phyloP scores from a whole-genome alignment of 768 basidiomycete genomes.

The Suillus subaureus region DNA sequence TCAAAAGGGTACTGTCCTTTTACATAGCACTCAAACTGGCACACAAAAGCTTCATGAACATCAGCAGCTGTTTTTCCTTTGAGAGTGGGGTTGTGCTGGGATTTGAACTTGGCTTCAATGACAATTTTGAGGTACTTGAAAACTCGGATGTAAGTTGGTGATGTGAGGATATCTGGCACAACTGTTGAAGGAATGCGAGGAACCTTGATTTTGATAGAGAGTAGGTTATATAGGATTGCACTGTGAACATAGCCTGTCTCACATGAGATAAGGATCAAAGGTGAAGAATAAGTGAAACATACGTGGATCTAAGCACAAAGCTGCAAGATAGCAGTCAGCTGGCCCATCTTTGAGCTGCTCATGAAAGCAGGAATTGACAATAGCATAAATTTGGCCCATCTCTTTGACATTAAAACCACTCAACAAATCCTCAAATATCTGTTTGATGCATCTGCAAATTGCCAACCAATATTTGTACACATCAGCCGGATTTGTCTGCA shows the following conservation, averaged over 20 bases:
- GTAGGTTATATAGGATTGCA: background rate
- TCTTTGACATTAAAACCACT: too few species aligned
- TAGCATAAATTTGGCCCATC: too few species aligned
- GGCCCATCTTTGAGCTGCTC: background rate
- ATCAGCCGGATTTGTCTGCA: too few species aligned
- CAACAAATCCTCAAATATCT: too few species aligned
- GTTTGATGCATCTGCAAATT: too few species aligned
- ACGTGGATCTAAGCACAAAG: background rate
- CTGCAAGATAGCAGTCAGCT: too few species aligned
- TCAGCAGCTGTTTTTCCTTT: background rate
- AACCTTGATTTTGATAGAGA: background rate
- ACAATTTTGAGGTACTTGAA: background rate
- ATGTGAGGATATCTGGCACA: background rate
- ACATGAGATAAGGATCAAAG: background rate
- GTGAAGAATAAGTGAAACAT: background rate
- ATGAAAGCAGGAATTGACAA: background rate
- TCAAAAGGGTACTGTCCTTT: background rate
- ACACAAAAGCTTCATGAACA: background rate
- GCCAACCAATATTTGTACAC: too few species aligned
- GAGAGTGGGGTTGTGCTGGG: background rate
- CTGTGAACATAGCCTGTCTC: background rate
- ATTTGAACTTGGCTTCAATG: background rate
- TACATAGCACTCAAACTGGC: background rate
- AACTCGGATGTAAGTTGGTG: background rate
- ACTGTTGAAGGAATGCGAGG: background rate